Base-by-base conservation (phyloP, 208 protist species). In the Spironucleus salmonicida region DNA sequence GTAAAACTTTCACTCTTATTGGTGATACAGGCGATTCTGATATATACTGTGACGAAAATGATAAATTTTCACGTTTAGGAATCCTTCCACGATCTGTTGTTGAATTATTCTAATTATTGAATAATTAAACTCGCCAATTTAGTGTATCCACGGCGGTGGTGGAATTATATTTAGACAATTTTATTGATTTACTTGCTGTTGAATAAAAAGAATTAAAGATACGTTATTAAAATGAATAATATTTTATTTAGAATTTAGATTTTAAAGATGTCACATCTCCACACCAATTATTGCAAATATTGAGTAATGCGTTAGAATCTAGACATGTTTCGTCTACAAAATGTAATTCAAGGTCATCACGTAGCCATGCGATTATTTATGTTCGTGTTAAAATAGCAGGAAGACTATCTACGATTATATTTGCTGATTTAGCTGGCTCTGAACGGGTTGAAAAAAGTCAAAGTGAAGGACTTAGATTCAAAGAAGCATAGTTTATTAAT, bases 401-500 rank as follows among this genome's bases (percentile, higher is more conserved):
- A 85, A 89, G 71, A 88, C 90, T 74, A 88, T 90, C 79, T 90
- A 90, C 64, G 76, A 83, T 94, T 29, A 93, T 90, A 77, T 83
- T 95, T 74, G 84, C 93, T 57, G 92, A 95, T 78, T 86, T 95
- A 41, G 92, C 92, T 19, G 92, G 92, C 34, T 89, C 84, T 45
- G 90, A 95, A 84, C 82, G 87, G 39, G 68, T 92, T 11, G 76
- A 83, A 40, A 84, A 92, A 76, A 91, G 89, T 32, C 87, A 88
- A 4, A 86, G 85, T n/a, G 87, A 80, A 0, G 90, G 89, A 29
- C 88, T 91, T 38, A 79, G 68, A 57, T 87, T 93, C 82, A 90
- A 84, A 82, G 90, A 94, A 84, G 88, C 89, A 13, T 89, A 90
- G 57, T 83, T 88, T 69, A 93, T 94, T 75, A 94, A 94, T 85